Base-by-base conservation (phyloP, 495 filamentous ascomycete genomes). In the Aspergillus mulundensis region DNA sequence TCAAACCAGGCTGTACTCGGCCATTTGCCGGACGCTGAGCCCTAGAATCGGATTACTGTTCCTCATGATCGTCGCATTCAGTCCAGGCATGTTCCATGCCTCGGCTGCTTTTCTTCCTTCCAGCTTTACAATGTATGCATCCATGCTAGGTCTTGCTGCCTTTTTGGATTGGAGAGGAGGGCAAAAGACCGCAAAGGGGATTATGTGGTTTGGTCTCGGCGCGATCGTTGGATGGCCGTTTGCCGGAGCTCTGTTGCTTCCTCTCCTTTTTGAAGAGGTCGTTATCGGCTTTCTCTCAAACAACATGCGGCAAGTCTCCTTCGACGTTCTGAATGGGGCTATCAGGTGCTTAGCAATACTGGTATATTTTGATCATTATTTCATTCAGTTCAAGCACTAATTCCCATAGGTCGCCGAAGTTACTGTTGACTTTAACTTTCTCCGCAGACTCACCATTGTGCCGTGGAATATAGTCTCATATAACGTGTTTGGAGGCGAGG, bases 161-260 rank as follows among this genome's bases (percentile, higher is more conserved):
- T 97, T 99, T 69, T 84, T 99, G 78, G 87, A 94, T 67, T 89
- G 87, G 80, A 82, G 81, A 38, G 83, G 84, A 5, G 87, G 88
- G 0, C 76, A 87, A 46, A 87, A 85, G 65, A 93, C 88, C 0
- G 86, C 87, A 0, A 77, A 84, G 68, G 93, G 90, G 18, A 89
- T 97, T 48, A 87, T 89, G 73, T 96, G 89, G 87, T 96, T 96
- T 67, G 90, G 89, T 14, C 71, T 91, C n/a, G 95, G 90, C 39
- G 87, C 89, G 28, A 80, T 95, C 42, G 71, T 97, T 30, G 95
- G 95, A 1, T 99, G 95, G 95, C 95, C 95, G 4, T 99, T 99
- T 72, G 85, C 90, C 23, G 82, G 86, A 46, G 90, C 88, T 20
- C 72, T 99, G 36, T 82, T 86, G 45, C 69, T 89, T n/a, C 95